These are phyloP conservation scores for Spongiforma sp. DNA, from an alignment of 1,284 basidiomycete species.

Conservation along the genomic window DNA sequence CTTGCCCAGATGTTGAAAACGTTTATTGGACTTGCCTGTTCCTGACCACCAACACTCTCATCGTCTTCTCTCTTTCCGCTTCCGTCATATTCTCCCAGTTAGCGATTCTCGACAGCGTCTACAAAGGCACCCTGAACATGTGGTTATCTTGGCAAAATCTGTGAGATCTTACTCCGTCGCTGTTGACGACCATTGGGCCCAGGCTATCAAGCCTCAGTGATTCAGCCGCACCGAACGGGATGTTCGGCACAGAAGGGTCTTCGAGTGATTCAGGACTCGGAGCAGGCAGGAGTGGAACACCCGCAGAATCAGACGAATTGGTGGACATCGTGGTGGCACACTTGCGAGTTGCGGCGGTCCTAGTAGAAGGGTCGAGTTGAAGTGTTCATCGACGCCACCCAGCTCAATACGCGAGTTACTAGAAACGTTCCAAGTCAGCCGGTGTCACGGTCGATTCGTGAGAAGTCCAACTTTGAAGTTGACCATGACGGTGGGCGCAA, in stretches of 20 bases:
- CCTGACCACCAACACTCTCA: slow-evolving; percentile 52
- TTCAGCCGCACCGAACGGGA: slow-evolving; percentile 21
- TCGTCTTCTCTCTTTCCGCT: slow-evolving; percentile 50
- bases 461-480: no score
- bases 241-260: slow-evolving; percentile 12
- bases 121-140: neutral
- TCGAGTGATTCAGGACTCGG: slow-evolving; percentile 11
- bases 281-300: slow-evolving; percentile 16
- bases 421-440: no score
- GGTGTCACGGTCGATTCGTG: no score
- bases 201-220: slow-evolving; percentile 52
- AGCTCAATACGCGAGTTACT: no score
- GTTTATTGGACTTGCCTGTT: slow-evolving; percentile 44
- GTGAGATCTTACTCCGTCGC: slow-evolving; percentile 50
- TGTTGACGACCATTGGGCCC: slow-evolving; percentile 63
- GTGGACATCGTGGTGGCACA: no score
- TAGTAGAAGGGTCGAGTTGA: no score
- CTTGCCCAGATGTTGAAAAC: no score
- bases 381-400: no score
- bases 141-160: neutral
- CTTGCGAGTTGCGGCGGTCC: no score
- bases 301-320: no score
- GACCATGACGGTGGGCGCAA: no score
- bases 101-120: slow-evolving; percentile 59
- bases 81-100: slow-evolving; percentile 61